A percentile compares a stretch with the other conserved stretches of the same genome.
phyloP scores from a whole-genome alignment of 1,284 basidiomycete species.

The Malassezia nana region DNA sequence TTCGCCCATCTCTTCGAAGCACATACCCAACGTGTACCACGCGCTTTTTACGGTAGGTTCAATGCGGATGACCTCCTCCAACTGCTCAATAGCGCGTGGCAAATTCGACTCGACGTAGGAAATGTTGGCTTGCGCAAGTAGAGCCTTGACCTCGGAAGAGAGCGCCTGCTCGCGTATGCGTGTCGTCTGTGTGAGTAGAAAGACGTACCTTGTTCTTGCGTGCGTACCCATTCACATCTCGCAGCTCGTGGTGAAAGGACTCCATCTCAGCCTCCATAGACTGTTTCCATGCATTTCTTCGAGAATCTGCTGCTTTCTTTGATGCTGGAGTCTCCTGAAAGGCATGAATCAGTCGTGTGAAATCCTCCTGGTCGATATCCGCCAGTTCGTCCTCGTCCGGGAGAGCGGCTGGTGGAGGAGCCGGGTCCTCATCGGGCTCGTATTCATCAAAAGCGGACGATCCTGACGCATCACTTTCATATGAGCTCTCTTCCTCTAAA shows the following conservation, averaged over 20 bases:
- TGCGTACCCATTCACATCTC: slow-evolving; percentile 28
- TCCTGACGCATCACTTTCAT: slow-evolving; percentile 1
- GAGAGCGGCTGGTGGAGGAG: background rate
- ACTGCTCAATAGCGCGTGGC: slow-evolving; percentile 63
- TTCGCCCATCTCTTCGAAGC: slow-evolving; percentile 25
- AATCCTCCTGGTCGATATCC: slow-evolving; percentile 29
- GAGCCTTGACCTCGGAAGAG: slow-evolving; percentile 67
- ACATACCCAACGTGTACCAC: slow-evolving; percentile 72
- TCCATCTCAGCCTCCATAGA: slow-evolving; percentile 36
- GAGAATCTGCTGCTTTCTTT: background rate
- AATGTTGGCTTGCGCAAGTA: slow-evolving; percentile 78
- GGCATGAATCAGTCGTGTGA: slow-evolving; percentile 25
- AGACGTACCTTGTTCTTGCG: slow-evolving; percentile 23
- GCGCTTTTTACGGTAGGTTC: slow-evolving; percentile 74
- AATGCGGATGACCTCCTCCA: slow-evolving; percentile 84
- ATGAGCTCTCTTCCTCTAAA: slow-evolving; percentile 10
- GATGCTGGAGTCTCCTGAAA: slow-evolving; percentile 26
- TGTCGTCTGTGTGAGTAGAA: slow-evolving; percentile 12
- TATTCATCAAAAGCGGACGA: slow-evolving; percentile 19
- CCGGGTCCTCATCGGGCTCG: slow-evolving; percentile 17
- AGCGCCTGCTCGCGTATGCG: slow-evolving; percentile 49
- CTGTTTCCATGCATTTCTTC: slow-evolving; percentile 23
- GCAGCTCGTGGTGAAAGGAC: slow-evolving; percentile 38
- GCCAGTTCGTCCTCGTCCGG: slow-evolving; percentile 17
- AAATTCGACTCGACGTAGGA: slow-evolving; percentile 68